Base-by-base conservation (phyloP, 371 early-diverging fungal species). In the Phascolomyces articulosus region DNA sequence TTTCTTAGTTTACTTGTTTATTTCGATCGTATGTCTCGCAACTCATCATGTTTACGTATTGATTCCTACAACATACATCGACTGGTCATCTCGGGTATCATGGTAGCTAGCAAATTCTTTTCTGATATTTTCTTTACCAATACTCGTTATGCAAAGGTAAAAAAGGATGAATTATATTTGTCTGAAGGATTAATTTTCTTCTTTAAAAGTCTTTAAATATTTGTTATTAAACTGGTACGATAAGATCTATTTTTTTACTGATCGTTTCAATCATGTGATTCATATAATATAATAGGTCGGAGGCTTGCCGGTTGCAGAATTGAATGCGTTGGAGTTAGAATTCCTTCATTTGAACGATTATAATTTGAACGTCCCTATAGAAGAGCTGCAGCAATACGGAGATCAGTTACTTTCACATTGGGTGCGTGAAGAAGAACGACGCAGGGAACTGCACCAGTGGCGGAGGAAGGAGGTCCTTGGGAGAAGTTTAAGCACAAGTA, bases 301-400 rank as follows among this genome's bases (percentile, higher is more conserved):
- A 65, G 98, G 98, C 13, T 75, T 98, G 15, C 89, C 95, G 6
- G 86, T 94, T 3, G 77, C 84, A 60, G 98, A 98, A 79, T 80
- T 98, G 55, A 98, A 98, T 80, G 80, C 78, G 44, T 80, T 96
- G 60, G 97, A 96, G 73, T 70, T 96, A 20, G 92, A 95, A 74
- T 93, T 96, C 65, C 79, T 96, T 26, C 81, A 82, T 27, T 69
- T 91, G 47, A 82, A 85, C 65, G 89, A 92, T 65, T 96, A 94
- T 85, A 82, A 88, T 51, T 75, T 96, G 15, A 80, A 87, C 55
- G 86, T 90, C 48, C 73, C 83, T n/a, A 80, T 87, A 10, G 89
- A 88, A 23, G 88, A 91, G 59, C 77, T 96, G 23, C 95, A 96
- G 77, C 83, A 87, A 56, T 92, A 93, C 28, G 91, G 89, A 20